Evolutionary conservation across 176 grass and related monocot species (phyloP).

Genomic region (Carex cristatella): DNA sequence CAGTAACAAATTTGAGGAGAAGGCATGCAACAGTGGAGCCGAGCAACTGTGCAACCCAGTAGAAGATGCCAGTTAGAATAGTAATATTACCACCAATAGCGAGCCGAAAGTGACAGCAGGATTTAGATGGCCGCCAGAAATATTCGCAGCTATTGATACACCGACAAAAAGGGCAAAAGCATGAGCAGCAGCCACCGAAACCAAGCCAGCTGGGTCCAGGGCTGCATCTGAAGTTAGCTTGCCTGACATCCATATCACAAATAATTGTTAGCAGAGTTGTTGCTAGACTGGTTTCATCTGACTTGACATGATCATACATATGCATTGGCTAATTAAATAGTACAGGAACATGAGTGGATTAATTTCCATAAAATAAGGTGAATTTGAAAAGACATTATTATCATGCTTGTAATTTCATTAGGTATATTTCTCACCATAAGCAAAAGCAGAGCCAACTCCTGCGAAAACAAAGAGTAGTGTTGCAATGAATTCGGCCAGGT

Average conservation of each 20-base stretch:
- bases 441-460: constrained; percentile 39
- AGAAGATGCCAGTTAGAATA: constrained; percentile 38
- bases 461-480: constrained; percentile 40
- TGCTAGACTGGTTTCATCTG: background rate
- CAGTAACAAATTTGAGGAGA: constrained; percentile 41
- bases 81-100: constrained; percentile 38
- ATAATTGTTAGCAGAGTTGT: background rate
- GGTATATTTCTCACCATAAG: constrained; percentile 21
- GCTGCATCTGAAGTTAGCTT: constrained; percentile 30
- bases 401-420: background rate
- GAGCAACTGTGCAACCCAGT: constrained; percentile 39
- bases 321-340: background rate
- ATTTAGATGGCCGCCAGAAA: constrained; percentile 41
- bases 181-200: constrained; percentile 34
- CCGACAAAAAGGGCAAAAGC: constrained; percentile 35
- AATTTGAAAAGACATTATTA: background rate
- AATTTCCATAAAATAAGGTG: background rate
- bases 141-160: constrained; percentile 34
- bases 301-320: background rate
- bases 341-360: too few relatives aligned
- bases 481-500: constrained; percentile 40
- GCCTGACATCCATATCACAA: constrained; percentile 7
- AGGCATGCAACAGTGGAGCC: constrained; percentile 21
- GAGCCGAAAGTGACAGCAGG: constrained; percentile 40
- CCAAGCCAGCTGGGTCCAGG: constrained; percentile 35